phyloP scores from a whole-genome alignment of 2,329 filamentous ascomycete species.

The Sarocladium kiliense region DNA sequence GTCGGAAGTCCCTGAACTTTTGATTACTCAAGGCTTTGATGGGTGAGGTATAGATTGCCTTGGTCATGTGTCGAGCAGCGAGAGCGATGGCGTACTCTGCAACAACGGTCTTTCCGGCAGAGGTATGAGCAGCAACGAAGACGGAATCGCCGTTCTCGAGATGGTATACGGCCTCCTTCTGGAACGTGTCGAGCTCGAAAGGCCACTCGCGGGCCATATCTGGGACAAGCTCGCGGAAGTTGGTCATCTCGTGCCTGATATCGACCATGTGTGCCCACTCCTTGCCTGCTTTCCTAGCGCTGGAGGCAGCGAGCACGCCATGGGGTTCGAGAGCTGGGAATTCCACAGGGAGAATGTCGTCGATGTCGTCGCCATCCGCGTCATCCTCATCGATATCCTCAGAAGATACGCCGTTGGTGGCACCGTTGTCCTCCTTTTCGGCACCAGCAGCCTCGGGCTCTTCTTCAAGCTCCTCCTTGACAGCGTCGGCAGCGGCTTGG shows the following conservation, averaged over 20 bases:
- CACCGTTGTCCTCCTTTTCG: slow-evolving; percentile 25
- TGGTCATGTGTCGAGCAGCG: slow-evolving; percentile 98
- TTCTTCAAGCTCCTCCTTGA: slow-evolving; percentile 57
- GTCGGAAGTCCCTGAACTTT: slow-evolving; percentile 94
- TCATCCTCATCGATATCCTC: slow-evolving; percentile 27
- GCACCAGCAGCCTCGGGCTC: slow-evolving; percentile 38
- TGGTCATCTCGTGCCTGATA: slow-evolving; percentile 86
- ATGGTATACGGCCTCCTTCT: slow-evolving; percentile 98
- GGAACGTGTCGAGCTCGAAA: slow-evolving; percentile 95
- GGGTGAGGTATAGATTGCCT: slow-evolving; percentile 98
- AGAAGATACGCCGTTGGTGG: slow-evolving; percentile 15
- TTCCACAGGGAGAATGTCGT: slow-evolving; percentile 82
- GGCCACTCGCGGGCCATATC: slow-evolving; percentile 96
- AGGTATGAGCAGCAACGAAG: slow-evolving; percentile 96
- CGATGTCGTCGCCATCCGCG: slow-evolving; percentile 62
- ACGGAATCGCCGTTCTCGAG: slow-evolving; percentile 95
- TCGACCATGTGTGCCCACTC: slow-evolving; percentile 99
- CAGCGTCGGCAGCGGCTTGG: slow-evolving; percentile 60
- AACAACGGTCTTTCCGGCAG: slow-evolving; percentile 95
- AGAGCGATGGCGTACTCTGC: slow-evolving; percentile 98
- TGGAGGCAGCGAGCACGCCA: slow-evolving; percentile 66
- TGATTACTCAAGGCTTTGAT: slow-evolving; percentile 99
- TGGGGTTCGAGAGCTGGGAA: slow-evolving; percentile 88
- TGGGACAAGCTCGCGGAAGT: slow-evolving; percentile 87
- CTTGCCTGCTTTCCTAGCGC: slow-evolving; percentile 66